Conservation (phyloP, 202 grass and related monocot genomes). For the Zizania palustris region DNA sequence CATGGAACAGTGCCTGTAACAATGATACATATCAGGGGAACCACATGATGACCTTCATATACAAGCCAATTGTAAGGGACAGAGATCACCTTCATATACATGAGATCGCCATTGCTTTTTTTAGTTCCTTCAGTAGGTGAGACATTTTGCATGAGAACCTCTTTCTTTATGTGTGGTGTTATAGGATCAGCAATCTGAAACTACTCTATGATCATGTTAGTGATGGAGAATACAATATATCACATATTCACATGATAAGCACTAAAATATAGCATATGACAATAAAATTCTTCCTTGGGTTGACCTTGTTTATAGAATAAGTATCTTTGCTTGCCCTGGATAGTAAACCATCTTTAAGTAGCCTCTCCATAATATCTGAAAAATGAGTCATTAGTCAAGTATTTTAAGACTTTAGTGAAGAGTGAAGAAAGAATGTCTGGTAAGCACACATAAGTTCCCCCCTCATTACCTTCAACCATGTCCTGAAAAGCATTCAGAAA, state of each 20-base stretch:
- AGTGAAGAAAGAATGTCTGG: slow-evolving; percentile 32
- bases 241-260: no score
- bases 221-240: slow-evolving; percentile 19
- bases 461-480: slow-evolving; percentile 73
- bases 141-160: slow-evolving; percentile 52
- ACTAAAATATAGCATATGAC: slow-evolving; percentile 16
- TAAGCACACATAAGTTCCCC: slow-evolving; percentile 5
- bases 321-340: slow-evolving; percentile 68
- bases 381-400: slow-evolving; percentile 29
- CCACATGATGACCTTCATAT: not conserved
- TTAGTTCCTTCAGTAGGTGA: slow-evolving; percentile 48
- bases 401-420: slow-evolving; percentile 30
- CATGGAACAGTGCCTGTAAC: slow-evolving; percentile 75
- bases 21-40: slow-evolving; percentile 22
- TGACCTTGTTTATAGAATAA: slow-evolving; percentile 86
- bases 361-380: slow-evolving; percentile 81
- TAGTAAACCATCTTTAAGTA: slow-evolving; percentile 71
- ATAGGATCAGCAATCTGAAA: slow-evolving; percentile 46
- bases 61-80: slow-evolving; percentile 17
- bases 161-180: slow-evolving; percentile 58
- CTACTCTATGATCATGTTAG: slow-evolving; percentile 27
- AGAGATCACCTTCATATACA: slow-evolving; percentile 88
- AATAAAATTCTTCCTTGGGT: slow-evolving; percentile 24
- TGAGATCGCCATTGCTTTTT: slow-evolving; percentile 52
- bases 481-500: slow-evolving; percentile 64